A percentile compares a stretch with the other conserved stretches of the same genome.
phyloP scores from a whole-genome alignment of 768 basidiomycete genomes.

The Hemileccinum impolitum region DNA sequence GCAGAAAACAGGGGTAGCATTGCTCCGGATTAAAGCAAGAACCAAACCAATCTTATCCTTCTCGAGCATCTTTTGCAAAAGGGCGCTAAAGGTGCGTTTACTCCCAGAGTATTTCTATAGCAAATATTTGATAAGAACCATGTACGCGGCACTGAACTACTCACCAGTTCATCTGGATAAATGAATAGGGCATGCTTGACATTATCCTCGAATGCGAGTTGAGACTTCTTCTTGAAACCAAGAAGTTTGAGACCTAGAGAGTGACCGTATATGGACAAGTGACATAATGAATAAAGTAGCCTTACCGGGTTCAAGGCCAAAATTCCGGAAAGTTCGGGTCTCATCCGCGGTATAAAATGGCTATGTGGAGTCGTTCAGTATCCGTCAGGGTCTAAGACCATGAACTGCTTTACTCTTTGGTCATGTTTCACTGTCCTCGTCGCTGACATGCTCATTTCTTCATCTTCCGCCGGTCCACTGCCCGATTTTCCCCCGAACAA shows the following conservation, averaged over 20 bases:
- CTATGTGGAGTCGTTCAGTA: conserved; percentile 34
- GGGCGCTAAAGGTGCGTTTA: conserved; percentile 85
- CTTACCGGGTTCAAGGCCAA: conserved; percentile 73
- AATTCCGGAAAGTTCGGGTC: conserved; percentile 73
- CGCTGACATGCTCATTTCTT: conserved; percentile 37
- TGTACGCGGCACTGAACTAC: conserved; percentile 11
- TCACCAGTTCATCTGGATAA: conserved; percentile 86
- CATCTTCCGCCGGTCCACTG: conserved; percentile 33
- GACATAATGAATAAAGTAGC: conserved; percentile 9
- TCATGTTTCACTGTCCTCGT: conserved; percentile 47
- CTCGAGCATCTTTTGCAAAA: conserved; percentile 77
- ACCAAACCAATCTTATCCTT: conserved; percentile 84
- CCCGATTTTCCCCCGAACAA: conserved; percentile 37
- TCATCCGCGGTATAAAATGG: conserved; percentile 87
- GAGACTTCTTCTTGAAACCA: conserved; percentile 77
- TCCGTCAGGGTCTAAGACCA: neutral
- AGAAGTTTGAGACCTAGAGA: conserved; percentile 78
- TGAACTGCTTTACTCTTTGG: conserved; percentile 40
- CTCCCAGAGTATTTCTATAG: conserved; percentile 80
- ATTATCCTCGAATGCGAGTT: conserved; percentile 83
- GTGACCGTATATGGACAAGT: neutral
- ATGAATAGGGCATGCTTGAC: conserved; percentile 90
- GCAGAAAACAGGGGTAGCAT: conserved; percentile 75
- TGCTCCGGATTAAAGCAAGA: conserved; percentile 63
- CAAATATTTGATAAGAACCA: neutral